phyloP scores from a whole-genome alignment of 1,139 yeast species.

The Geotrichum cucujoidarum region DNA sequence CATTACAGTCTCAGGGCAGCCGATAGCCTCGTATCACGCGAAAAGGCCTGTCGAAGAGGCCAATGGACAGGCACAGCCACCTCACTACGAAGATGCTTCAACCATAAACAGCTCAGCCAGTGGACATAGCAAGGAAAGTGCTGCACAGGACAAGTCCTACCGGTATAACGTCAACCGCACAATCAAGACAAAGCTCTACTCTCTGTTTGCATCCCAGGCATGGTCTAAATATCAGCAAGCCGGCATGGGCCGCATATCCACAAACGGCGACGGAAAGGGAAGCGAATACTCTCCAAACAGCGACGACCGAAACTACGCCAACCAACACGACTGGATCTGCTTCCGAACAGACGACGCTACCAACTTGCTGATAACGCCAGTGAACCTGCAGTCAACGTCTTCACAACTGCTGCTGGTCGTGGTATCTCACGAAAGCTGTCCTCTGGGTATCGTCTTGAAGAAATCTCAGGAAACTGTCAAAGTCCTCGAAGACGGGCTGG shows the following conservation, averaged over 20 bases:
- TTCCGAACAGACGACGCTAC: slow-evolving; percentile 28
- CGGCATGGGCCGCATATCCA: slow-evolving; percentile 14
- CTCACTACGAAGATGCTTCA: not conserved
- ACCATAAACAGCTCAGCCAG: slow-evolving; percentile 3
- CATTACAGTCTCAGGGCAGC: slow-evolving; percentile 27
- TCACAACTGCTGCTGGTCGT: slow-evolving; percentile 26
- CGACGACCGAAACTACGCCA: not conserved
- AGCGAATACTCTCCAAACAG: too few relatives aligned
- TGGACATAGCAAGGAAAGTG: slow-evolving; percentile 4
- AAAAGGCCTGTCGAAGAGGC: slow-evolving; percentile 21
- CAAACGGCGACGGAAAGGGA: not conserved
- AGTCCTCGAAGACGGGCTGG: slow-evolving; percentile 28
- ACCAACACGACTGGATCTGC: slow-evolving; percentile 26
- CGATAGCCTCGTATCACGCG: slow-evolving; percentile 30
- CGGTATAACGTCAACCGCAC: slow-evolving; percentile 29
- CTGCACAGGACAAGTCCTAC: not conserved
- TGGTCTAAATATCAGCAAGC: slow-evolving; percentile 30
- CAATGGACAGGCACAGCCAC: not conserved
- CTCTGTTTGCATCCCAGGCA: slow-evolving; percentile 30
- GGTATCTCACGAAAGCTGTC: slow-evolving; percentile 31
- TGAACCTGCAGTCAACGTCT: slow-evolving; percentile 20
- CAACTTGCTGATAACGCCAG: slow-evolving; percentile 27
- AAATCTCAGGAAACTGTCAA: slow-evolving; percentile 28
- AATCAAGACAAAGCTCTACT: slow-evolving; percentile 32
- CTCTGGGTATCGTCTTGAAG: slow-evolving; percentile 27